Conservation (phyloP, 129 eudicot genomes). For the Mikania micrantha region DNA sequence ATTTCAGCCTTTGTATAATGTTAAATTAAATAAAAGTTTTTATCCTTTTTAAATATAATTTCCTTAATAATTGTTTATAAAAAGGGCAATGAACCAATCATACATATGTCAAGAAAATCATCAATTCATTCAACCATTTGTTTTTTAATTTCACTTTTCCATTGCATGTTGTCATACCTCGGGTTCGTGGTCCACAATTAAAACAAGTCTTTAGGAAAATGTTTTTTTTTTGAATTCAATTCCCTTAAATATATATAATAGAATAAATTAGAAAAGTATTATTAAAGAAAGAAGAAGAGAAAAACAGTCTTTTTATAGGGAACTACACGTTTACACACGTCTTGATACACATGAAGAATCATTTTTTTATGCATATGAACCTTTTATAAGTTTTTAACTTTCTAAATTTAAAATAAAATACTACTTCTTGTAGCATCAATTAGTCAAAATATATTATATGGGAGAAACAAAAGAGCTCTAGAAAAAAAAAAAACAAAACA, state of each 20-base stretch:
- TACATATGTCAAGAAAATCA: not conserved
- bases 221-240: not conserved
- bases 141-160: not conserved
- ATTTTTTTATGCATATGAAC: no score
- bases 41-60: not conserved
- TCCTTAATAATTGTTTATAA: no score
- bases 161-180: not conserved
- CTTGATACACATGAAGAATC: not conserved
- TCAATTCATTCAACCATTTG: not conserved
- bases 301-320: not conserved
- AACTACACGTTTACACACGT: no score
- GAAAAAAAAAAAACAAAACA: not conserved
- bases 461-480: slow-evolving; percentile 15
- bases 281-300: not conserved
- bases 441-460: slow-evolving; percentile 22
- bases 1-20: no score
- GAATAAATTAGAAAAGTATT: not conserved
- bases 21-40: no score
- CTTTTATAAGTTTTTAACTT: no score
- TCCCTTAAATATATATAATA: not conserved
- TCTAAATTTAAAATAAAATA: no score
- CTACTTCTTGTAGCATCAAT: not conserved
- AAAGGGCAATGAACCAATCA: not conserved
- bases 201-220: not conserved
- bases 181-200: not conserved